phyloP scores from a whole-genome alignment of 2,329 filamentous ascomycete genomes.

The Phaeosphaeria sp. region DNA sequence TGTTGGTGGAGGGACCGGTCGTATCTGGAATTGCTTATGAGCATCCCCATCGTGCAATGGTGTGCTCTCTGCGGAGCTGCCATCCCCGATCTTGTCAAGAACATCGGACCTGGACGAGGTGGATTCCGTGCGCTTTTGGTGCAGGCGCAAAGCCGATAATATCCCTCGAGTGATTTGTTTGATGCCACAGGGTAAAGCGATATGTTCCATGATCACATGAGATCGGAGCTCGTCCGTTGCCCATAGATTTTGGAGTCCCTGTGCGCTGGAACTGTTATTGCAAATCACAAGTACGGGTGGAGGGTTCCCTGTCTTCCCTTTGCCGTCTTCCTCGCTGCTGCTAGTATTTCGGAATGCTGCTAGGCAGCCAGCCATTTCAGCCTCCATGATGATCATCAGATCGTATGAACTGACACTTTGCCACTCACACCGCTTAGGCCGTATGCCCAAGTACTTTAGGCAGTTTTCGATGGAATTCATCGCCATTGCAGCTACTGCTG shows the following conservation, averaged over 20 bases:
- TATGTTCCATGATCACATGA: not conserved
- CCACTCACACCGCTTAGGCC: not conserved
- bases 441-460: not conserved
- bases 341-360: not conserved
- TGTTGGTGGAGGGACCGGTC: no score
- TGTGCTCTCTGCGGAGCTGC: no score
- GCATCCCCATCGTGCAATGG: no score
- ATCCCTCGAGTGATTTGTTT: not conserved
- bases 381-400: not conserved
- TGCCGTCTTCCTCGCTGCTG: not conserved
- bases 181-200: not conserved
- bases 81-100: no score
- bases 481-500: not conserved
- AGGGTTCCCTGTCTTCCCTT: not conserved
- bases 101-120: no score
- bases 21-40: no score
- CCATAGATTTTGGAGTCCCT: not conserved
- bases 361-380: not conserved
- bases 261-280: not conserved
- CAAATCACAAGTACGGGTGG: not conserved
- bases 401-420: not conserved
- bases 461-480: not conserved
- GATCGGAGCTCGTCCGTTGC: not conserved
- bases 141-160: not conserved
- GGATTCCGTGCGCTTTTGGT: not conserved